These are phyloP conservation scores for Aspergillus pseudoviridinutans DNA, from an alignment of 2,329 filamentous ascomycete species.

Conservation along the genomic window DNA sequence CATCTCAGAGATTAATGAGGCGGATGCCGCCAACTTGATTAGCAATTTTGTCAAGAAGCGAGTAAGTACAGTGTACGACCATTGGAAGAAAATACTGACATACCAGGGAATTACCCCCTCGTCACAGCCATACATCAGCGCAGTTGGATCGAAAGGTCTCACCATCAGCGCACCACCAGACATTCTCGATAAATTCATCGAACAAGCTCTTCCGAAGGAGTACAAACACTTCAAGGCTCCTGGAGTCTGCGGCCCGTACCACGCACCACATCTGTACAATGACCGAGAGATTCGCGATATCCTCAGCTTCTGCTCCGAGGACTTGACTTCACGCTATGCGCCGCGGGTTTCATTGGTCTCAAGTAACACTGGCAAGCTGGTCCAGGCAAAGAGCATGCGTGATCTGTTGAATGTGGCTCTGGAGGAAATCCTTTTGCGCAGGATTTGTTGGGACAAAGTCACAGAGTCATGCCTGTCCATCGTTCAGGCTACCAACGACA, in stretches of 20 bases:
- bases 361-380: conserved; percentile 32
- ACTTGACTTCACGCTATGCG: conserved; percentile 23
- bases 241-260: conserved; percentile 54
- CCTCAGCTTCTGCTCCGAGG: conserved; percentile 34
- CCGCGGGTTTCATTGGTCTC: conserved; percentile 36
- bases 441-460: conserved; percentile 41
- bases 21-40: conserved; percentile 24
- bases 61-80: conserved; percentile 15
- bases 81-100: background rate
- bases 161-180: conserved; percentile 58
- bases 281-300: conserved; percentile 51
- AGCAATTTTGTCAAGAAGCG: conserved; percentile 19
- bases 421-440: conserved; percentile 36
- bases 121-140: conserved; percentile 55
- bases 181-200: conserved; percentile 50
- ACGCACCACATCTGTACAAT: conserved; percentile 54
- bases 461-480: conserved; percentile 28
- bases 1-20: conserved; percentile 35
- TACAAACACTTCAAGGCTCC: conserved; percentile 52
- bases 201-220: conserved; percentile 46
- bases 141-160: conserved; percentile 55
- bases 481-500: conserved; percentile 12
- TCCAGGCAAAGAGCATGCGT: conserved; percentile 27
- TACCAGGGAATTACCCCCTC: conserved; percentile 44
- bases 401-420: conserved; percentile 31